Percentiles rank a stretch among this genome's conserved stretches.
Conservation (phyloP, 2,329 filamentous ascomycete genomes). For the Sclerotinia borealis region DNA sequence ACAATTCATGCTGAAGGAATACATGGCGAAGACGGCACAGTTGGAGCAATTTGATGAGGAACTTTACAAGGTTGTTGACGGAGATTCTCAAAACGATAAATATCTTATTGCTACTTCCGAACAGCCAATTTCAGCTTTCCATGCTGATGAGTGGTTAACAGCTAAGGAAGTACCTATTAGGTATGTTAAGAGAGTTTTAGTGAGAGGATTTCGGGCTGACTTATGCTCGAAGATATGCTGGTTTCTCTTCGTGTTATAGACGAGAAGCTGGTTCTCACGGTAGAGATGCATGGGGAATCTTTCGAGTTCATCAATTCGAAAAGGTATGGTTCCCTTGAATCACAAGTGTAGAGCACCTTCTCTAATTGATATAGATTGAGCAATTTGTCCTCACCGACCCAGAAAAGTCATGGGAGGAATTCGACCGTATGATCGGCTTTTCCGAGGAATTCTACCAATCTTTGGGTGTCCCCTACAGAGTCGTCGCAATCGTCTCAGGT, state of each 20-base stretch:
- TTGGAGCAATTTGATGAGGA: constrained; percentile 97
- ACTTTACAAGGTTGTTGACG: constrained; percentile 91
- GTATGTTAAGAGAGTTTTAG: constrained; percentile 35
- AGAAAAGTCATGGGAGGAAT: constrained; percentile 86
- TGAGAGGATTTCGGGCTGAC: constrained; percentile 8
- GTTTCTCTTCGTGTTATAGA: constrained; percentile 91
- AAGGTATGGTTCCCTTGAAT: constrained; percentile 51
- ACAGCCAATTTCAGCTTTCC: constrained; percentile 88
- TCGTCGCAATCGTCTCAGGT: constrained; percentile 93
- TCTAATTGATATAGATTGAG: constrained; percentile 51
- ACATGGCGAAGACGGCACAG: constrained; percentile 98
- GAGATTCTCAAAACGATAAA: constrained; percentile 84
- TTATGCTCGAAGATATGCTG: constrained; percentile 52
- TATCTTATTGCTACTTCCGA: constrained; percentile 76
- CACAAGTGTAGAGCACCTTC: constrained; percentile 7
- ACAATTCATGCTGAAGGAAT: constrained; percentile 89
- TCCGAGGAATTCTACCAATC: constrained; percentile 96
- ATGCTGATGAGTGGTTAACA: constrained; percentile 89
- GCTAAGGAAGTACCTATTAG: constrained; percentile 83
- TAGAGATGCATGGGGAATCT: constrained; percentile 95
- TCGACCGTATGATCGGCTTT: constrained; percentile 84
- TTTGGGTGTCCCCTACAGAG: constrained; percentile 80
- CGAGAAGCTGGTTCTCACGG: constrained; percentile 91
- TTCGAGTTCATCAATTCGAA: constrained; percentile 97
- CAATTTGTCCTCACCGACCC: constrained; percentile 78